Evolutionary conservation across 768 basidiomycete species (phyloP), one percentile per base, ranked within the genome.

Genomic region (Mycena albidolilacea): DNA sequence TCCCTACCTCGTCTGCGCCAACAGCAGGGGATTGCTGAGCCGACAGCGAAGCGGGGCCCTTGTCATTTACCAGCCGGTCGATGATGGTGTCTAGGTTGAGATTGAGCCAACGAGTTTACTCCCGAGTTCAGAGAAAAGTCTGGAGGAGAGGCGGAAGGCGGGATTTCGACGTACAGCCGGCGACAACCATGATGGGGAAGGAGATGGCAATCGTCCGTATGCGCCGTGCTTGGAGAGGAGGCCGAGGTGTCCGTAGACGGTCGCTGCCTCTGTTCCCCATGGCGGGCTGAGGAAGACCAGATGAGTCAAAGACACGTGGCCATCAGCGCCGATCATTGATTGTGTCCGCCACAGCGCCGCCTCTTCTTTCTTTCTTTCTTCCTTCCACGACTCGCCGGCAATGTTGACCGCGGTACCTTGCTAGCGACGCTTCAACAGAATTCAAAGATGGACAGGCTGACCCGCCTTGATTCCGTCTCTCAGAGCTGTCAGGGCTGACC

Each of bases 171-270:
- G 44, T 41, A 61, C 64, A 66, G 37, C 64, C 64, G 39, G 38
- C 61, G 15, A 71, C 10, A 17, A 71, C 48, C 38, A 71, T 50
- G 23, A 71, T 65, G 9, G 70, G 64, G 23, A 71, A 46, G 9
- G 64, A 59, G 35, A 71, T 71, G 10, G 64, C 70, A 8, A 71
- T 66, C 3, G 38, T 15, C 17, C 70, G 70, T 2, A 71, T 38
- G 46, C 70, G 64, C 17, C 70, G 70, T 10, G 64, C 64, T 30
- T 71, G 70, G 4, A 66, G 64, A 5, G 52, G 61, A 48, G 63
- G 57, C 4, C 35, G 35, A 15, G 58, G 35, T 17, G 7, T 6
- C 4, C 43, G 57, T 5, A 35, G 38, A 43, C 46, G 58, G 43
- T 50, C 41, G n/a, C n/a, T 50, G 48, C 48, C 48, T 50, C 44